Evolutionary conservation across 495 filamentous ascomycete genomes (phyloP), one percentile per base, ranked within the genome.

Genomic region (Neurospora sp.): DNA sequence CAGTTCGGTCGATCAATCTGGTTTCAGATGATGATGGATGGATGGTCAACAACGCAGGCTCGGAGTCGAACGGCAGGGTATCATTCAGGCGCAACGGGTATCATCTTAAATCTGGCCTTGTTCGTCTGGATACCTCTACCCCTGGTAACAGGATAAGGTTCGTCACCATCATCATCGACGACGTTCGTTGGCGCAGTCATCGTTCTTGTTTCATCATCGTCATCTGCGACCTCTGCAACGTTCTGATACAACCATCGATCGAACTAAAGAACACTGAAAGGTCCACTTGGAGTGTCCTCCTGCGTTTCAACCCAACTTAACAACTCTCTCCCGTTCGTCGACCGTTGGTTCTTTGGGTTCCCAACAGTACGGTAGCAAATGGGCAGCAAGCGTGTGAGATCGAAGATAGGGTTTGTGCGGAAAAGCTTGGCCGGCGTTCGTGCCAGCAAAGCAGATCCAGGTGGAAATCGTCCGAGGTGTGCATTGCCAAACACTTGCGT

Each of bases 221-320:
- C 44, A 20, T 49, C n/a, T 49, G 44, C n/a, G 11, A 49, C 11
- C 20, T 23, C 20, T 54, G 46, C 20, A 54, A 54, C 46, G 20
- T 12, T 12, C n/a, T 23, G 44, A 49, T 54, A 23, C 46, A 54
- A 54, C 20, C 11, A 54, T 54, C 46, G 46, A 23, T 54, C 46
- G 46, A 23, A 54, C 20, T 35, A 35, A 35, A 35, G 35, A 35
- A 0, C 35, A 35, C 35, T 35, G 5, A 4, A 35, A 4, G 5
- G 35, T 14, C 46, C 46, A 54, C 46, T 54, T 54, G 20, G n/a
- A 54, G 11, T 54, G 46, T 49, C 72, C 39, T 40, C 27, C 35
- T 40, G 70, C 35, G 71, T 72, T 74, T 74, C 73, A 46, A 74
- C 70, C 73, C 73, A 74, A 72, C 73, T 46, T 49, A 11, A 23